phyloP scores from a whole-genome alignment of 2,329 filamentous ascomycete genomes.

The Stachybotrys elegans region DNA sequence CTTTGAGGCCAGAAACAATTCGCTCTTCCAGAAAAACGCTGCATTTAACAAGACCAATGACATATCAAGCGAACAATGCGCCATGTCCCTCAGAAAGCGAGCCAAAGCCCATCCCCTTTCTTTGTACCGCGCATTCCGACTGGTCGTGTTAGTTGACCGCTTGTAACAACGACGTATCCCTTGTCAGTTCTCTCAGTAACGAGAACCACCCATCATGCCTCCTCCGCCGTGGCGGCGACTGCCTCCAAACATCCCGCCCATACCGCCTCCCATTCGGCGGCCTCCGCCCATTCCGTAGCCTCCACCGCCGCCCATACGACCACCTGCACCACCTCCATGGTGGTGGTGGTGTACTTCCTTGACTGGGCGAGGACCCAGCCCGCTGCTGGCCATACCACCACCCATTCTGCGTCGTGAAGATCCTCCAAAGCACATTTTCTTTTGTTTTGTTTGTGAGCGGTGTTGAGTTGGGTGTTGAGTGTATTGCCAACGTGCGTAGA shows the following conservation, averaged over 20 bases:
- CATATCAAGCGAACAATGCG: no score
- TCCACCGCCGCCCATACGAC: background rate
- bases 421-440: constrained; percentile 1
- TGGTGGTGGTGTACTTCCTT: constrained; percentile 1
- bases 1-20: no score
- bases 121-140: no score
- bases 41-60: no score
- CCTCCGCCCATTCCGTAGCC: background rate
- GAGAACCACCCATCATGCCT: background rate
- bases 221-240: background rate
- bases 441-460: background rate
- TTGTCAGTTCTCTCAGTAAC: background rate
- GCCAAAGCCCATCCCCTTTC: no score
- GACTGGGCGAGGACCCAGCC: background rate
- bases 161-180: no score
- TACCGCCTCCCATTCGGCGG: background rate
- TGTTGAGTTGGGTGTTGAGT: background rate
- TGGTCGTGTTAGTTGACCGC: no score
- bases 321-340: background rate
- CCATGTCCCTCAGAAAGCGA: no score
- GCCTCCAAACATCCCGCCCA: background rate
- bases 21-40: no score
- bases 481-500: background rate
- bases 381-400: background rate
- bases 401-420: background rate